Base-by-base conservation (phyloP, 176 grass and related monocot genomes). In the Musa schizocarpa region DNA sequence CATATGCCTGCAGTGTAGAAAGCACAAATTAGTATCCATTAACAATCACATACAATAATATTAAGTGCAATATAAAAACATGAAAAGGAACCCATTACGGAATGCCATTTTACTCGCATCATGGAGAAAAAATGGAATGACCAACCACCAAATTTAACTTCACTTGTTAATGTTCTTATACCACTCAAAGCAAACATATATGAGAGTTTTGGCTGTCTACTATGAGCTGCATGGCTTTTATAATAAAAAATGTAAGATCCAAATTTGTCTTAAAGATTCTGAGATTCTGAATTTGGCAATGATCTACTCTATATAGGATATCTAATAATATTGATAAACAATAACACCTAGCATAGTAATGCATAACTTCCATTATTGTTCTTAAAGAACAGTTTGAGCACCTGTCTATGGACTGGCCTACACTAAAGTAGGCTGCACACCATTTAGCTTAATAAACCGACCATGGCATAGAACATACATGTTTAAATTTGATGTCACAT, bases 1-100 rank as follows among this genome's bases (percentile, higher is more conserved):
- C 88, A 61, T 77, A 98, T 20, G 95, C 88, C 88, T 98, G 82
- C 57, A 79, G 74, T 3, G 23, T 62, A 51, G 8, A 78, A 73
- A 62, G 58, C 76, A 54, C 22, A 55, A 24, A 13, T 59, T 34
- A 79, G 62, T 29, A 16, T 69, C 82, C 55, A 80, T 22, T 20
- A 70, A 48, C 1, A 65, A 0, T 21, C 22, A 50, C 50, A 7
- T 0, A 65, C 58, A 57, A 50, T 5, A 27, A 4, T 50, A 52
- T 63, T 63, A 14, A n/a, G 29, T 51, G 22, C 50, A 82, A 73
- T 14, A 53, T 76, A 65, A 12, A 54, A 11, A 12, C 24, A 8
- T 76, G 29, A 12, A 68, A 48, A 14, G 9, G 57, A 22, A 22
- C 9, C 14, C 21, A 26, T 27, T 29, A 22, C 5, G 29, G n/a